Base-by-base conservation (phyloP, 2,329 filamentous ascomycete species). In the Trichoderma atrobrunneum region DNA sequence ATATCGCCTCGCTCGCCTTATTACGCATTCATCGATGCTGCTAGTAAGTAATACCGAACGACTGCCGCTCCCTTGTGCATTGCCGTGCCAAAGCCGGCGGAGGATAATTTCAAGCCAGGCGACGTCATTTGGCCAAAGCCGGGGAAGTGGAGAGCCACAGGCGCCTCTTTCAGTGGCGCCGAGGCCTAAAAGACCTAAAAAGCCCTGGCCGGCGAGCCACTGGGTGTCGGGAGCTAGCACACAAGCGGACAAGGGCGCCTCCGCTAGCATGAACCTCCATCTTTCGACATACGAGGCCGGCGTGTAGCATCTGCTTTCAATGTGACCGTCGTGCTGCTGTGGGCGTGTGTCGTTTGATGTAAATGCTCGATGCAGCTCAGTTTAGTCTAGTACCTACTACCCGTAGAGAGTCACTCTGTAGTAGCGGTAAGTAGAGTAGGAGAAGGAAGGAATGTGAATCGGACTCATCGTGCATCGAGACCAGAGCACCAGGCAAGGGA, bases 1-100 rank as follows among this genome's bases (percentile, higher is more conserved):
- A 36, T 36, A 36, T 36, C 34, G 34, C 34, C 34, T 36, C 34
- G 34, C 34, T 34, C 12, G 32, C 34, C 14, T 36, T 16, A 16
- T 36, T 36, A 36, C 34, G 34, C 34, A 36, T 24, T 51, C 18
- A 57, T 36, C 56, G 14, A 16, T 36, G 56, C 36, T 39, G 56
- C 57, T 28, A 43, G 39, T 7, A 18, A 39, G 36, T 39, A 59
- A 28, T 59, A 59, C 24, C 30, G 28, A 66, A n/a, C 14, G 54
- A 57, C 59, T 60, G 57, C 57, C 57, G 57, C 57, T 34, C 57
- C 26, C 24, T 21, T 30, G 16, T 70, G 68, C 68, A 70, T 70
- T 70, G 60, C 68, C 68, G 68, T 43, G 68, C 39, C 60, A 70
- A 63, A 70, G 68, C 68, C 68, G 67, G 28, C 66, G 67, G 68